phyloP scores from a whole-genome alignment of 371 early-diverging fungal genomes.

The Paraphysoderma sedebokerense region DNA sequence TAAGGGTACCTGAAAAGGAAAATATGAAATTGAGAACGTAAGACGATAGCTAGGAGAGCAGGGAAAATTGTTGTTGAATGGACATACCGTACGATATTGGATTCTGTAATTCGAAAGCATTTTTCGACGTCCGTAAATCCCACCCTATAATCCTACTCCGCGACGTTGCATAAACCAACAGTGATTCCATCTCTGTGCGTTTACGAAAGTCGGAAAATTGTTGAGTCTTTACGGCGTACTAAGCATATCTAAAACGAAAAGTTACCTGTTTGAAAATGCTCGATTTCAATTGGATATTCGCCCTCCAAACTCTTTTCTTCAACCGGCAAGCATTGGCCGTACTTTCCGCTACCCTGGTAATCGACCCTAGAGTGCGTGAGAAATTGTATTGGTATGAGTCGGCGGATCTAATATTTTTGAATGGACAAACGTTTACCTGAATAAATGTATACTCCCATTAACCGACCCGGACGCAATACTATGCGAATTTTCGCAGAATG shows the following conservation, averaged over 20 bases:
- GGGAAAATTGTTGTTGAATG: not conserved
- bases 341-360: constrained; percentile 13
- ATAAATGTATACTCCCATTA: constrained; percentile 68
- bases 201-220: not conserved
- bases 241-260: not conserved
- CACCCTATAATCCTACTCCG: constrained; percentile 54
- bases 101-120: constrained; percentile 42
- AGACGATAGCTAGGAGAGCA: not conserved
- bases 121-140: constrained; percentile 52
- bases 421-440: constrained; percentile 24
- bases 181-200: constrained; percentile 42
- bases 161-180: constrained; percentile 60
- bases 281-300: constrained; percentile 47
- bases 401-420: too few relatives aligned
- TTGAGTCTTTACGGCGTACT: not conserved
- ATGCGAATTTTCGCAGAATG: constrained; percentile 61
- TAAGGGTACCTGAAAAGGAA: constrained; percentile 29
- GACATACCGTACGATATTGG: constrained; percentile 24
- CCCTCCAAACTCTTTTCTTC: constrained; percentile 30
- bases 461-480: constrained; percentile 69
- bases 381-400: not conserved
- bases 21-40: not conserved
- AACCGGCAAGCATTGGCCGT: constrained; percentile 24
- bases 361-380: not conserved
- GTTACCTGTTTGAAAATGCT: constrained; percentile 53